Conservation (phyloP, 345 rosid genomes). For the Hibiscus mutabilis region DNA sequence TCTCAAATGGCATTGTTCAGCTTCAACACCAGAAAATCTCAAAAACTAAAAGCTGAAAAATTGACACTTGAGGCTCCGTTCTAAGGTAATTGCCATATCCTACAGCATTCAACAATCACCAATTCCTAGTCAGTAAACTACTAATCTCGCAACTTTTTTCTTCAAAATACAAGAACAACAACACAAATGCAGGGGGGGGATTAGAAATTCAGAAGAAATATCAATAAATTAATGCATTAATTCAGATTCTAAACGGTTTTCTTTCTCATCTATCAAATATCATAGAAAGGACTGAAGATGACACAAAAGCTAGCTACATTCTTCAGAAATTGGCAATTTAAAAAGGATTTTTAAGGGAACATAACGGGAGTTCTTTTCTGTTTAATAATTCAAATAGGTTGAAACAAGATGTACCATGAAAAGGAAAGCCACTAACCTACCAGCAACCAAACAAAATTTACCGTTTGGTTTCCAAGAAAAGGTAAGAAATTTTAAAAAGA, state of each 20-base stretch:
- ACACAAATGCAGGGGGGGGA: neutral
- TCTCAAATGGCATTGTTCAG: slow-evolving; percentile 54
- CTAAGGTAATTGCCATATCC: slow-evolving; percentile 24
- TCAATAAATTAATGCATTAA: neutral
- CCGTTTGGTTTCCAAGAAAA: slow-evolving; percentile 22
- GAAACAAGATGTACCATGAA: slow-evolving; percentile 13
- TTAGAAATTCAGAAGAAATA: neutral
- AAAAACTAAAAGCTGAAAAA: slow-evolving; percentile 14
- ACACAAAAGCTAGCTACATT: slow-evolving; percentile 11
- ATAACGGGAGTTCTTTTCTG: neutral
- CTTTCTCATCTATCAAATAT: neutral
- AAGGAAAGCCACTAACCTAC: slow-evolving; percentile 30
- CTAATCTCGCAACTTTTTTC: neutral
- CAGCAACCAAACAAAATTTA: slow-evolving; percentile 28
- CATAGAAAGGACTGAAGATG: neutral
- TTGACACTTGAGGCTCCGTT: slow-evolving; percentile 15
- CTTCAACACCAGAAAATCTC: slow-evolving; percentile 17
- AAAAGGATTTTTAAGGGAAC: neutral
- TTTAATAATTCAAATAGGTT: slow-evolving; percentile 5
- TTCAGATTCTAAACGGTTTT: neutral
- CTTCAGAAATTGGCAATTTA: slow-evolving; percentile 1
- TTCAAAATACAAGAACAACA: no score
- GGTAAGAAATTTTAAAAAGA: neutral
- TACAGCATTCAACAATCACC: slow-evolving; percentile 18
- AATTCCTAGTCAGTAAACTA: slow-evolving; percentile 4